Conservation (phyloP, 352 stramenopile species). For the Pythium plurisporium region DNA sequence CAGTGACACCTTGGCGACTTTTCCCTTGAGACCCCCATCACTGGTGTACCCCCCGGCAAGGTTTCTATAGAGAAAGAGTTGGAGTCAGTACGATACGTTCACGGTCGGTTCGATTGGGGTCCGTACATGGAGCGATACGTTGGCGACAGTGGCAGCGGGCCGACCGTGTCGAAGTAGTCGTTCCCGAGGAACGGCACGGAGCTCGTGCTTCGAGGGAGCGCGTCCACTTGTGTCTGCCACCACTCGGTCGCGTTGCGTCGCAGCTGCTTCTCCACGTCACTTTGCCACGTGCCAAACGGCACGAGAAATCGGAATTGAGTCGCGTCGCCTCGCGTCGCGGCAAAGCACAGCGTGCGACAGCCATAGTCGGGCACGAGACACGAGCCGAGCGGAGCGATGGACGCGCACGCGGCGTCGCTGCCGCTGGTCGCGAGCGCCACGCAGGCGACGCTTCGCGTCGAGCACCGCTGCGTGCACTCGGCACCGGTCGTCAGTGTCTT, state of each 20-base stretch:
- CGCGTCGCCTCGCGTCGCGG: background rate
- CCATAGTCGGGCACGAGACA: background rate
- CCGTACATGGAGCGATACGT: background rate
- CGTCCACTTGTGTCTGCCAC: constrained; percentile 2
- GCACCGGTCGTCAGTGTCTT: constrained; percentile 1
- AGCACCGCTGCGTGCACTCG: background rate
- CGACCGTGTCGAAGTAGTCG: background rate
- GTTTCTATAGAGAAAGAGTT: background rate
- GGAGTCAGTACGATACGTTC: no score
- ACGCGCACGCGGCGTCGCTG: background rate
- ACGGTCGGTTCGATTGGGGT: background rate
- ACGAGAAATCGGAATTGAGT: background rate
- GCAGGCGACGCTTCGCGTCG: background rate
- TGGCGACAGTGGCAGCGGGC: background rate
- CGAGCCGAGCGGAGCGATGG: background rate
- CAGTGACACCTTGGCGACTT: constrained; percentile 13
- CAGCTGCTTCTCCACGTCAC: background rate
- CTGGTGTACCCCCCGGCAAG: constrained; percentile 12
- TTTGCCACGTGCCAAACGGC: constrained; percentile 9
- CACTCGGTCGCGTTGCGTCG: constrained; percentile 1
- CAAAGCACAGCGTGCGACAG: constrained; percentile 1
- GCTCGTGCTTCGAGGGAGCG: background rate
- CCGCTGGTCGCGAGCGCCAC: background rate
- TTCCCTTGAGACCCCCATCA: constrained; percentile 8
- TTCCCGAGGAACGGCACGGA: background rate